These are phyloP conservation scores for Cyclocybe cylindracea DNA, from an alignment of 768 basidiomycete species.

Conservation along the genomic window DNA sequence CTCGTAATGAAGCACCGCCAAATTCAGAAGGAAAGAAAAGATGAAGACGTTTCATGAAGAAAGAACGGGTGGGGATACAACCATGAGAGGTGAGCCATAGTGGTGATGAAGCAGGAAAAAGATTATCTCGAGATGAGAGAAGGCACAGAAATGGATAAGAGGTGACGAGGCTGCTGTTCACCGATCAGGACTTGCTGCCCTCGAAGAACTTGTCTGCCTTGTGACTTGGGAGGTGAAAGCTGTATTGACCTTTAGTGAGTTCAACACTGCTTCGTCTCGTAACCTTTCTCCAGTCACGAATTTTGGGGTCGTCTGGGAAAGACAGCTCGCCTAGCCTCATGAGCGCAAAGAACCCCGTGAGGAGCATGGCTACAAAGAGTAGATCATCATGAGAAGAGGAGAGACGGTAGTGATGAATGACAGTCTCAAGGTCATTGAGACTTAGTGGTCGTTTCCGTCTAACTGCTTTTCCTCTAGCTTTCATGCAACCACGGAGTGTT, in stretches of 20 bases:
- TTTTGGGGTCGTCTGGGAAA: constrained; percentile 30
- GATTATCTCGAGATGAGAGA: constrained; percentile 15
- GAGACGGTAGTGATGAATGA: background rate
- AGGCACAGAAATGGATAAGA: too few species aligned
- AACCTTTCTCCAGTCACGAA: constrained; percentile 23
- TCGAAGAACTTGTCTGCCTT: too few species aligned
- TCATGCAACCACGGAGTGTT: constrained; percentile 32
- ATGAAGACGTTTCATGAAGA: constrained; percentile 32
- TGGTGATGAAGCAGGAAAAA: constrained; percentile 23
- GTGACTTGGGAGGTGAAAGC: too few species aligned
- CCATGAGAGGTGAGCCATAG: constrained; percentile 36
- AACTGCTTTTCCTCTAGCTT: constrained; percentile 13
- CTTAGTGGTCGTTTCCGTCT: constrained; percentile 28
- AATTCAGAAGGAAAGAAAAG: constrained; percentile 18
- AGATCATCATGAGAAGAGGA: constrained; percentile 19
- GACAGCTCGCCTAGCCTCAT: constrained; percentile 33
- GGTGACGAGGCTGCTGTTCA: too few species aligned
- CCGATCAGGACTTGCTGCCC: too few species aligned
- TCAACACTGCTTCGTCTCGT: constrained; percentile 18
- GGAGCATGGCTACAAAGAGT: constrained; percentile 27
- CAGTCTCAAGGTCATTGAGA: constrained; percentile 9
- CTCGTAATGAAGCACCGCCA: constrained; percentile 37
- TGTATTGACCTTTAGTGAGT: too few species aligned
- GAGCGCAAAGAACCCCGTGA: constrained; percentile 31
- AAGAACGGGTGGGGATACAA: constrained; percentile 28